These are phyloP conservation scores for Flaveria floridana DNA, from an alignment of 140 eudicot genomes.

Conservation along the genomic window DNA sequence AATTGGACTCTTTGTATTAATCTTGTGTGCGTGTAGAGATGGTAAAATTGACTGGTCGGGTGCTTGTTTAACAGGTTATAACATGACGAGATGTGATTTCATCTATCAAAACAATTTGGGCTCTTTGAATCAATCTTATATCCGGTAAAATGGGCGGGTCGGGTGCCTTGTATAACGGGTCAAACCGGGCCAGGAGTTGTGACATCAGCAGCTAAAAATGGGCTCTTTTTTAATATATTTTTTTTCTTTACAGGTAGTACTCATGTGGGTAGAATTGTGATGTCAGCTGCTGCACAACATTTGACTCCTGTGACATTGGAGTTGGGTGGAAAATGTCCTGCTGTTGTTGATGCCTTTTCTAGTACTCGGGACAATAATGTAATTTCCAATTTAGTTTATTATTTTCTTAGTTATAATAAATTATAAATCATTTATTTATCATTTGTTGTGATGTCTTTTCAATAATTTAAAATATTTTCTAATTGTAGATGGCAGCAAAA, in stretches of 20 bases:
- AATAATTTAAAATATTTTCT: neutral
- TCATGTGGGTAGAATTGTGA: conserved; percentile 54
- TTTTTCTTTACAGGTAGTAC: conserved; percentile 55
- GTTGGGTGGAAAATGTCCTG: conserved; percentile 96
- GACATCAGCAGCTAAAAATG: neutral
- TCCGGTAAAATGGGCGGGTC: neutral
- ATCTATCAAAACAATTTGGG: no score
- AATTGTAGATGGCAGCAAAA: conserved; percentile 47
- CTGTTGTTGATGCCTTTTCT: conserved; percentile 62
- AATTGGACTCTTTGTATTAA: no score
- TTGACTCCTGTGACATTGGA: conserved; percentile 82
- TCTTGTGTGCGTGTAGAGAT: no score
- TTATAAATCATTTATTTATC: neutral
- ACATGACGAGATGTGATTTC: neutral
- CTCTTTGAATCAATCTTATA: no score
- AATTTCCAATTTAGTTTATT: conserved; percentile 16
- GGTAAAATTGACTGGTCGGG: no score
- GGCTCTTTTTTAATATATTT: neutral
- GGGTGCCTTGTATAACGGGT: neutral
- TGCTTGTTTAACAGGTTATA: no score
- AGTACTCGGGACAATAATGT: conserved; percentile 50
- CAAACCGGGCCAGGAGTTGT: neutral
- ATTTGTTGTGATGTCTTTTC: neutral
- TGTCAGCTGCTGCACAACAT: conserved; percentile 76
- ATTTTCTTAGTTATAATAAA: neutral